phyloP scores from a whole-genome alignment of 495 filamentous ascomycete genomes.

The Patellaria atrata region DNA sequence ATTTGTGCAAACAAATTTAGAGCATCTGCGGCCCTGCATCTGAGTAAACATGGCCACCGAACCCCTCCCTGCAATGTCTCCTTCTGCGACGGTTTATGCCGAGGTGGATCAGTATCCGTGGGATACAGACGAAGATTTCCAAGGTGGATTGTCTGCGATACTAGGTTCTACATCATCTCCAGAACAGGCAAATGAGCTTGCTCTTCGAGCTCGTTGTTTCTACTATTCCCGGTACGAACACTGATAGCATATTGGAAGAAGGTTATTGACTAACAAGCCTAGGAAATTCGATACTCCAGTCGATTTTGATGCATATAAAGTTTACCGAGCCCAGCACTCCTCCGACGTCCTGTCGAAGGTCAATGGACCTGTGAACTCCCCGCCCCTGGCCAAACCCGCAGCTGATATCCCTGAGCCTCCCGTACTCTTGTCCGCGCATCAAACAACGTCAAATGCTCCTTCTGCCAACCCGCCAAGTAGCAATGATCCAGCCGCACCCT shows the following conservation, averaged over 20 bases:
- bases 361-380: background rate
- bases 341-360: too few species aligned
- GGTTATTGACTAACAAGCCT: background rate
- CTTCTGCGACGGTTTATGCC: too few species aligned
- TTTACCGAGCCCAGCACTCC: constrained; percentile 18
- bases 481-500: constrained; percentile 33
- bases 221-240: constrained; percentile 26
- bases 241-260: too few species aligned
- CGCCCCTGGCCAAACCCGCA: background rate
- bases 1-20: too few species aligned
- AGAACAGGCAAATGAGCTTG: constrained; percentile 30
- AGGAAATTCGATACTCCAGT: constrained; percentile 26
- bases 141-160: constrained; percentile 32
- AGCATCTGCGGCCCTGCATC: too few species aligned
- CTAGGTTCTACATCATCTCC: constrained; percentile 30
- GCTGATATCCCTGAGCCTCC: background rate
- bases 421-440: background rate
- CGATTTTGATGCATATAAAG: constrained; percentile 31
- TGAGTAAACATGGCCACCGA: too few species aligned
- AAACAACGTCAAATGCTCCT: constrained; percentile 5
- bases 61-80: too few species aligned
- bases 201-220: constrained; percentile 34
- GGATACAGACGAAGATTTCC: constrained; percentile 40
- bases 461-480: constrained; percentile 3
- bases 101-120: constrained; percentile 39